Base-by-base conservation (phyloP, 2,329 filamentous ascomycete species). In the Sodiomyces alkalinus region DNA sequence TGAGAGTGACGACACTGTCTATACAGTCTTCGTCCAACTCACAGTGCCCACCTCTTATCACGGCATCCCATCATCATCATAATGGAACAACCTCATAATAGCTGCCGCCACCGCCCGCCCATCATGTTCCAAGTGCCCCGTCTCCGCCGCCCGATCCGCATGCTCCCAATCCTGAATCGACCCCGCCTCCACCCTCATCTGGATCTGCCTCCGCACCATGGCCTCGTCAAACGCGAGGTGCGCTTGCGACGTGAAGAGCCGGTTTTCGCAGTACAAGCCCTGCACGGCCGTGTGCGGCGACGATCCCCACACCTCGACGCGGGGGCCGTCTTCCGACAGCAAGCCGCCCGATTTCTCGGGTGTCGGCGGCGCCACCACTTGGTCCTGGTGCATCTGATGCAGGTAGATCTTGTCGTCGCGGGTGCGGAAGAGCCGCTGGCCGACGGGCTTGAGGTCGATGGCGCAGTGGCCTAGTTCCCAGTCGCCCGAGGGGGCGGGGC, bases 381-480 rank as follows among this genome's bases (percentile, higher is more conserved):
- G 68, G 44, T 87, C 81, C 36, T 68, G 68, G 47, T 90, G 80
- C 77, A 87, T 85, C 51, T 87, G 80, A 46, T 82, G 76, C 14
- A 87, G 60, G 15, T 62, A 60, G 53, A 79, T 39, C 5, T 40
- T 25, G 15, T 40, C 23, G 7, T 46, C 40, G 11, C 74, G 62
- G 27, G 64, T 58, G 19, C 69, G 65, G 51, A 87, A 85, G 4
- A 87, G 43, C 30, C 74, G 62, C 48, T 74, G 73, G 10, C 81
- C 81, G 37, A 66, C 60, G 15, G 60, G 56, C 4, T 69, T 76
- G 43, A 87, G 56, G 26, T 71, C 51, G 24, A 87, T 62, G 14
- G 66, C 57, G 33, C 63, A 66, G 17, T 85, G 79, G 17, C 74
- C 69, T 7, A 78, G 57, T 45, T 90, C 81, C 81, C 80, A 90